Evolutionary conservation across 768 basidiomycete species (phyloP), one percentile per base, ranked within the genome.

Genomic region (Xerocomellus chrysenteron): DNA sequence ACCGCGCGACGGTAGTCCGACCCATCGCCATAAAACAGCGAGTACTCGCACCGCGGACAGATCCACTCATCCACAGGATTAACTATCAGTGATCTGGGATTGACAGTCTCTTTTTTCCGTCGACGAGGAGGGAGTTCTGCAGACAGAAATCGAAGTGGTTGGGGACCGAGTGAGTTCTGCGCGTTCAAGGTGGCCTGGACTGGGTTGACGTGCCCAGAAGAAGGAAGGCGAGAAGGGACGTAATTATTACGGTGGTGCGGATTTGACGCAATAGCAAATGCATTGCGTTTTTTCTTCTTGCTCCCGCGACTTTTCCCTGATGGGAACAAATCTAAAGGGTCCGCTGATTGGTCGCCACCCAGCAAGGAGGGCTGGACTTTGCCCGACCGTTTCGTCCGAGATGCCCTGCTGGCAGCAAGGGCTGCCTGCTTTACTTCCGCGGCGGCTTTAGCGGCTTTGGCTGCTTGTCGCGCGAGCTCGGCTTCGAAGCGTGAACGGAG

Each of bases 211-310:
- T 72, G 72, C 35, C 73, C 77, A 12, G 81, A 74, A 63, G 78
- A 70, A 4, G 92, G 87, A 50, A 92, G 74, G 16, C 92, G 80
- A 43, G 92, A 94, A 16, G 93, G 92, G 43, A 94, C 84, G 74
- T 94, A 98, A 76, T 98, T 98, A 67, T 89, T 81, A 55, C 95
- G 80, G 75, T 97, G 95, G 74, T 98, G 96, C 4, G 93, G 94
- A 68, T 98, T 97, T 50, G 91, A 90, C 44, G 92, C 93, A 70
- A 97, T 96, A 44, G 94, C 93, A 33, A 93, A 78, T 5, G 88
- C 88, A 47, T 88, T 88, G 47, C 93, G 83, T 75, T 97, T 98
- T 85, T 97, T 98, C 83, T 95, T 95, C 82, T 93, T 94, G 57
- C 64, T 66, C 57, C 74, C 65, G 52, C 66, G 66, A 55, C 49